A percentile compares a stretch with the other conserved stretches of the same genome.
phyloP scores from a whole-genome alignment of 441 rosid genomes.

The Iberis amara region DNA sequence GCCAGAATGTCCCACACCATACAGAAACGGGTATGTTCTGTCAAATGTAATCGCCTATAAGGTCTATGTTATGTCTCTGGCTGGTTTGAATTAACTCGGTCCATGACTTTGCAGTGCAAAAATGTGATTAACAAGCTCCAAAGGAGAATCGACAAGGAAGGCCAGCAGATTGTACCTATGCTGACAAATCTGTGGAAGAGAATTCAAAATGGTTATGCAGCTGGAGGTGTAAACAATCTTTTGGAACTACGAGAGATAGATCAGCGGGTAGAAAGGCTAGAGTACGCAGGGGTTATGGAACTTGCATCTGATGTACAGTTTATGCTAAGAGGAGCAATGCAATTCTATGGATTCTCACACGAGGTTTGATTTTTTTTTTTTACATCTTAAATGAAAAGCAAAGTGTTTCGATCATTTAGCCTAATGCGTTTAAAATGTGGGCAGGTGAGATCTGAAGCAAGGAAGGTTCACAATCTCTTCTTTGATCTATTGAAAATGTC shows the following conservation, averaged over 20 bases:
- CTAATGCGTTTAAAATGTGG: too few relatives aligned
- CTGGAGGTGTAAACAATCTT: conserved; percentile 62
- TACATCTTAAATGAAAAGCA: too few relatives aligned
- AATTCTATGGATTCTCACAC: conserved; percentile 71
- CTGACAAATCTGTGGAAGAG: conserved; percentile 86
- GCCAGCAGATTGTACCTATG: conserved; percentile 90
- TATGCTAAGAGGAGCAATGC: conserved; percentile 89
- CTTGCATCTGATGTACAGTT: conserved; percentile 84
- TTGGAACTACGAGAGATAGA: conserved; percentile 89
- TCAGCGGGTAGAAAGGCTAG: conserved; percentile 72
- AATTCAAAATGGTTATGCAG: conserved; percentile 56
- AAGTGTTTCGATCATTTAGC: too few relatives aligned
- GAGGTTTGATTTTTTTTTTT: conserved; percentile 56
- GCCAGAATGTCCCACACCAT: conserved; percentile 70
- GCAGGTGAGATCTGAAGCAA: conserved; percentile 95
- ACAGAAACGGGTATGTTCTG: conserved; percentile 75
- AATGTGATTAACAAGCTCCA: conserved; percentile 86
- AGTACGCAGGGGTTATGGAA: conserved; percentile 77
- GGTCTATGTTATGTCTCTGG: conserved; percentile 2
- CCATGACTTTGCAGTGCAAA: conserved; percentile 60
- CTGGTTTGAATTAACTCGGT: conserved; percentile 2
- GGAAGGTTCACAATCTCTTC: conserved; percentile 94
- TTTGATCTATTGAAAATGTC: conserved; percentile 90
- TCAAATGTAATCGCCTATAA: conserved; percentile 10
- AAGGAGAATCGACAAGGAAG: conserved; percentile 87